Evolutionary conservation across 108 stramenopile species (phyloP), one percentile per base, ranked within the genome.

Genomic region (Fistulifera pelliculosa): DNA sequence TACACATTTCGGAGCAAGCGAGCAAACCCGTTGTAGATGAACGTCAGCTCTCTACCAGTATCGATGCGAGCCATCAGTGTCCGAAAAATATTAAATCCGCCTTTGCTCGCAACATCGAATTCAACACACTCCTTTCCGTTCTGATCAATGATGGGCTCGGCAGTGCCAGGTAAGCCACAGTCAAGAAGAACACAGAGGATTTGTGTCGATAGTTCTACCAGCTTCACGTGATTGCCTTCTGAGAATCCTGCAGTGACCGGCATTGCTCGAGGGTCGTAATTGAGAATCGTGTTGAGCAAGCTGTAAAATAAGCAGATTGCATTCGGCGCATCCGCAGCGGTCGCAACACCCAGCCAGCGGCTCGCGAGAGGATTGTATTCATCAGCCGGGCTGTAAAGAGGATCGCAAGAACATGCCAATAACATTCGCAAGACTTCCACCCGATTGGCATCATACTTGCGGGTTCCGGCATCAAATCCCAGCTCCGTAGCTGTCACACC

Each of bases 361-460:
- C 71, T 74, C 0, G 82, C 74, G 12, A 93, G 61, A 14, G 86
- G 94, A 60, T 95, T 92, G 81, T 90, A 96, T 55, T 90, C 84
- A 49, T 87, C 81, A 18, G 89, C 85, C 13, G 87, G 84, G 38
- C 79, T 77, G 58, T 90, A 98, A 57, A 98, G 77, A 16, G 94
- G 93, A 70, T 94, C 93, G 58, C 90, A 93, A 49, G 88, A 94
- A 0, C 74, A 56, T 0, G 93, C 79, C 24, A 96, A 61, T 50
- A 98, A 62, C 6, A 98, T 63, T n/a, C 93, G 82, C 28, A 97
- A 62, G 14, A 97, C 94, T 76, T 96, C 96, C 51, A 90, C 71
- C 35, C 96, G 85, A 68, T 95, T 93, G 60, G 79, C 81, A 63
- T 94, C 93, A 49, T 92, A 90, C 51, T 90, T 90, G 58, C 85